A percentile compares a stretch with the other conserved stretches of the same genome.
Evolutionary conservation across 2,329 filamentous ascomycete species (phyloP).

Genomic region (Pseudocercospora musae): DNA sequence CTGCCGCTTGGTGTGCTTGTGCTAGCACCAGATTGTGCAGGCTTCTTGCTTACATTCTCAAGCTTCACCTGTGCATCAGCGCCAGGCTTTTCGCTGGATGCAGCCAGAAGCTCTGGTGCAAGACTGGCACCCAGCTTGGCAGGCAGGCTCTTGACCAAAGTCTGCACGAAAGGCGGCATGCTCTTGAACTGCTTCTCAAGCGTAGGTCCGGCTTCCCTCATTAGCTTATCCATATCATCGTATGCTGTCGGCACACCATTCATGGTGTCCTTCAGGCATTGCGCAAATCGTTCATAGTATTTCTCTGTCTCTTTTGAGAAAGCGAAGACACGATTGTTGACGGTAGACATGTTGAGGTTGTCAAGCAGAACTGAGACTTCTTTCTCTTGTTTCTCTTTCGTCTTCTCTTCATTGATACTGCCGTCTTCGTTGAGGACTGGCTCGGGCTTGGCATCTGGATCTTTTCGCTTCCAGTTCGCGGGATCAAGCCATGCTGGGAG

Average conservation of each 20-base stretch:
- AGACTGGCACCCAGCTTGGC: conserved; percentile 73
- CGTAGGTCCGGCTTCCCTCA: conserved; percentile 62
- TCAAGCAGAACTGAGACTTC: conserved; percentile 80
- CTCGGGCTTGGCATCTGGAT: conserved; percentile 33
- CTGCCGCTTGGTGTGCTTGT: conserved; percentile 17
- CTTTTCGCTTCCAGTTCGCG: conserved; percentile 24
- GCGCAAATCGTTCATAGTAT: conserved; percentile 77
- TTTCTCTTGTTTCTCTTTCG: conserved; percentile 56
- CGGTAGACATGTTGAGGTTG: conserved; percentile 74
- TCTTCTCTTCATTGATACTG: conserved; percentile 37
- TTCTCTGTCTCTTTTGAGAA: conserved; percentile 81
- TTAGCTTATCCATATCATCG: conserved; percentile 72
- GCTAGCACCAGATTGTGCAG: conserved; percentile 48
- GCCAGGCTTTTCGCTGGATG: conserved; percentile 66
- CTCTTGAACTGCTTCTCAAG: conserved; percentile 62
- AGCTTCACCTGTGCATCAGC: conserved; percentile 41
- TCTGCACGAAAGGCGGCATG: conserved; percentile 76
- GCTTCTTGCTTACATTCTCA: conserved; percentile 16
- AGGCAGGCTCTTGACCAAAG: conserved; percentile 79
- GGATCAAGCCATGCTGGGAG: conserved; percentile 24
- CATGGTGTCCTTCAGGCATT: conserved; percentile 86
- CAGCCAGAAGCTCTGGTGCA: conserved; percentile 78
- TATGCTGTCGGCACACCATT: conserved; percentile 93
- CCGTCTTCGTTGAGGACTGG: conserved; percentile 39
- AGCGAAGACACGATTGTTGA: conserved; percentile 78